Evolutionary conservation across 306 rosid species (phyloP).

Genomic region (Sophora flavescens): DNA sequence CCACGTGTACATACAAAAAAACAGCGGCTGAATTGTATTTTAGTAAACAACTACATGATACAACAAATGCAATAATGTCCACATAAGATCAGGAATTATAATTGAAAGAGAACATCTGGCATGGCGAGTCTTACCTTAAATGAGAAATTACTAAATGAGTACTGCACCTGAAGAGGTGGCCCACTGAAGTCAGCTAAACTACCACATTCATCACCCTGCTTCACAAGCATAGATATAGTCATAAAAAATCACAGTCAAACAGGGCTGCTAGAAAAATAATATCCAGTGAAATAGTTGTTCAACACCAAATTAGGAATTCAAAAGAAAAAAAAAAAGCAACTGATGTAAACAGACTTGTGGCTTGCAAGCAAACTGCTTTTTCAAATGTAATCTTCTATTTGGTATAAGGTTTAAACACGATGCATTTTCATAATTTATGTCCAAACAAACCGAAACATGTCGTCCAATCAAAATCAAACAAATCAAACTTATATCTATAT

Average conservation of each 20-base stretch:
- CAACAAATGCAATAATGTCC: constrained; percentile 12
- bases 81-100: constrained; percentile 3
- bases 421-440: constrained; percentile 24
- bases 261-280: constrained; percentile 16
- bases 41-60: background rate
- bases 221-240: constrained; percentile 36
- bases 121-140: constrained; percentile 73
- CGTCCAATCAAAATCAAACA: constrained; percentile 20
- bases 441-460: background rate
- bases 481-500: background rate
- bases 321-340: background rate
- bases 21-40: background rate
- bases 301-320: constrained; percentile 17
- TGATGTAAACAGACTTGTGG: constrained; percentile 6
- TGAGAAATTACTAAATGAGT: constrained; percentile 96
- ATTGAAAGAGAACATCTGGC: constrained; percentile 22
- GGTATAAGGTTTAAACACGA: background rate
- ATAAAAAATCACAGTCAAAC: constrained; percentile 44
- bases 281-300: background rate
- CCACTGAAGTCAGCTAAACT: constrained; percentile 73
- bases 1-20: background rate
- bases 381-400: constrained; percentile 15
- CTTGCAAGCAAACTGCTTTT: constrained; percentile 32
- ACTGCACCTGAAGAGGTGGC: constrained; percentile 66
- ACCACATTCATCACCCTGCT: constrained; percentile 91